Evolutionary conservation across 2,329 filamentous ascomycete species (phyloP).

Genomic region (Clonostachys byssicola): DNA sequence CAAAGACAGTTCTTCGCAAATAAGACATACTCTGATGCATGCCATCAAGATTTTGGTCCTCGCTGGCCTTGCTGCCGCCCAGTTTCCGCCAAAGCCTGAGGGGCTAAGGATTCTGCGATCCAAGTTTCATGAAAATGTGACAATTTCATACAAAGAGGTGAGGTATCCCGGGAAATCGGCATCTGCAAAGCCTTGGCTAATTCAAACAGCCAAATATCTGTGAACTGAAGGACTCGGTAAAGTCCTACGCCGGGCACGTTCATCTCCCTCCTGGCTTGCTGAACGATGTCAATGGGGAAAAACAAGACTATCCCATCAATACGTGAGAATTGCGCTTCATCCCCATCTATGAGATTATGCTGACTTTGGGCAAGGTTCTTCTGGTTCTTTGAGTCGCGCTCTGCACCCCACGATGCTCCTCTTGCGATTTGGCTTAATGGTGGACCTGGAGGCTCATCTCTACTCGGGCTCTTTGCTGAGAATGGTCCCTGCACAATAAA

Average conservation of each 20-base stretch:
- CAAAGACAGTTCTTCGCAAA: too few species aligned
- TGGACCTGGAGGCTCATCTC: conserved; percentile 57
- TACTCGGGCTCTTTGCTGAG: conserved; percentile 61
- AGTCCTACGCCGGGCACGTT: conserved; percentile 62
- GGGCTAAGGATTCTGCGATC: conserved; percentile 46
- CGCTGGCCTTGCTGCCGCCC: conserved; percentile 12
- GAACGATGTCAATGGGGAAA: conserved; percentile 37
- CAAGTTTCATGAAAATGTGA: conserved; percentile 55
- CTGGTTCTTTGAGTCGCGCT: conserved; percentile 44
- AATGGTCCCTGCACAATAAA: conserved; percentile 49
- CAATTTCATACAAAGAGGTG: conserved; percentile 56
- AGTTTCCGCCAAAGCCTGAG: conserved; percentile 21
- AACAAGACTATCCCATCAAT: conserved; percentile 33
- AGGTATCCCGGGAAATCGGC: conserved; percentile 4
- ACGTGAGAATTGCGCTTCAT: conserved; percentile 28
- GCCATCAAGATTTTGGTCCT: conserved; percentile 2
- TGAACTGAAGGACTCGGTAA: conserved; percentile 54
- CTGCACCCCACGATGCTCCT: conserved; percentile 27
- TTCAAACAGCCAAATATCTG: conserved; percentile 46
- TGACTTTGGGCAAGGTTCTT: conserved; percentile 27
- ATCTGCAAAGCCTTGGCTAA: conserved; percentile 17
- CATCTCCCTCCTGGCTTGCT: conserved; percentile 38
- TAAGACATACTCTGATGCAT: too few species aligned
- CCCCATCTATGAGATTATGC: not conserved
- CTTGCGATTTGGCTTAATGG: conserved; percentile 64